Conservation (phyloP, 2,329 filamentous ascomycete genomes). For the Gyromitra esculenta region DNA sequence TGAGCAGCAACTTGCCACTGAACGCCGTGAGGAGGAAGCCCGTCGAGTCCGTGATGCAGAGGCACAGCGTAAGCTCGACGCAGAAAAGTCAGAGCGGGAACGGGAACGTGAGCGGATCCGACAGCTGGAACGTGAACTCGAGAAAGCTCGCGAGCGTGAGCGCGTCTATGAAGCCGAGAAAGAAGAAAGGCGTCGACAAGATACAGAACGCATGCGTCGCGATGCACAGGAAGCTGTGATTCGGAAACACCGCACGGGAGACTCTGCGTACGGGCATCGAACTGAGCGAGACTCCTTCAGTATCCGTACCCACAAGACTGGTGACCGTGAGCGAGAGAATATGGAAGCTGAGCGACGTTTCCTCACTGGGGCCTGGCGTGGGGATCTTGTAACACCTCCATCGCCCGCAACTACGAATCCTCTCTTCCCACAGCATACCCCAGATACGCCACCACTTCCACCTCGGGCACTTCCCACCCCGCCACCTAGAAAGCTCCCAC, state of each 20-base stretch:
- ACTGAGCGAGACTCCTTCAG: conserved; percentile 33
- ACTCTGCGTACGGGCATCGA: conserved; percentile 25
- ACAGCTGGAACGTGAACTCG: conserved; percentile 79
- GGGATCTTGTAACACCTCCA: conserved; percentile 45
- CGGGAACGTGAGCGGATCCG: conserved; percentile 68
- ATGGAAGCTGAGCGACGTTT: conserved; percentile 51
- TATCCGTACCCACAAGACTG: conserved; percentile 44
- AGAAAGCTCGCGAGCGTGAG: conserved; percentile 74
- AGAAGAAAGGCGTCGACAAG: conserved; percentile 50
- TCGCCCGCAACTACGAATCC: conserved; percentile 50
- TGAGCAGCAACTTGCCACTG: conserved; percentile 22
- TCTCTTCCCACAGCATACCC: conserved; percentile 43
- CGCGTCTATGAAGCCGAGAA: conserved; percentile 58
- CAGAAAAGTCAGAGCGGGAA: conserved; percentile 47
- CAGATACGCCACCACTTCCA: conserved; percentile 28
- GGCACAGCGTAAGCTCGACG: conserved; percentile 47
- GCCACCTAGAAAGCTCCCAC: conserved; percentile 50
- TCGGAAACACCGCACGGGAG: conserved; percentile 49
- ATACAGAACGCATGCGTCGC: conserved; percentile 53
- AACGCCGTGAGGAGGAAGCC: conserved; percentile 48
- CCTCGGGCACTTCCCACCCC: conserved; percentile 54
- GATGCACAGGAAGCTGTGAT: conserved; percentile 49
- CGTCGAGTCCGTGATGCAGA: conserved; percentile 47
- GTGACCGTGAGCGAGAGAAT: conserved; percentile 47
- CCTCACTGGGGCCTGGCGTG: conserved; percentile 50